Base-by-base conservation (phyloP, 768 basidiomycete genomes). In the Lactarius akahatsu region DNA sequence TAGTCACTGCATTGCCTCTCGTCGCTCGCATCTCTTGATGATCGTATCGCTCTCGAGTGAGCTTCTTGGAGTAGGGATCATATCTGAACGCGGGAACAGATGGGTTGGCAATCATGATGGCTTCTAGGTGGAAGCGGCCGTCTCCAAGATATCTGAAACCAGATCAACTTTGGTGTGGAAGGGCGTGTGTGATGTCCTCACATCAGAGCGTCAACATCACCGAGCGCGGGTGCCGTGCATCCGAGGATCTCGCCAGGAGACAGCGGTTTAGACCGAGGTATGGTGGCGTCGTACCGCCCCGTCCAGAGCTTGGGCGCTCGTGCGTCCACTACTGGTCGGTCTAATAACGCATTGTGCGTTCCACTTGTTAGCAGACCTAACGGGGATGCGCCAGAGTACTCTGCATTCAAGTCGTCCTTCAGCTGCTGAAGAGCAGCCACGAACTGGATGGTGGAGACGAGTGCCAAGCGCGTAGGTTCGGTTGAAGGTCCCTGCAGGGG, bases 51-150 rank as follows among this genome's bases (percentile, higher is more conserved):
- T 99, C 97, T 65, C 94, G 80, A 1, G 97, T 98, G 59, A 99
- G 82, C 74, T 95, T 97, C 77, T 99, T 99, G 26, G 94, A 93
- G 76, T 98, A 99, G 4, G 97, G 97, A 74, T 98, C 97, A 77
- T 98, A 99, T 26, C 97, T 87, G 79, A 97, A 99, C 0, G 97
- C 96, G 13, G 97, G 95, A 20, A 98, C 83, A 36, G 84, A 77
- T 0, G 97, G 97, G 75, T 99, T 99, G n/a, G 95, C 94, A 66
- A 99, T 97, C 97, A 99, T 99, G 75, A 98, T 95, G 16, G 94
- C 92, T 77, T 99, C 97, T 20, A 98, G 84, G 75, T 98, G 97
- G 80, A 99, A 99, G 11, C 97, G 90, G 26, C 97, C 97, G 72
- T 99, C 97, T 20, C 97, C 97, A 32, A 99, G 85, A 76, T 98